phyloP scores from a whole-genome alignment of 805 yeast species.

The Barnettozyma populi region DNA sequence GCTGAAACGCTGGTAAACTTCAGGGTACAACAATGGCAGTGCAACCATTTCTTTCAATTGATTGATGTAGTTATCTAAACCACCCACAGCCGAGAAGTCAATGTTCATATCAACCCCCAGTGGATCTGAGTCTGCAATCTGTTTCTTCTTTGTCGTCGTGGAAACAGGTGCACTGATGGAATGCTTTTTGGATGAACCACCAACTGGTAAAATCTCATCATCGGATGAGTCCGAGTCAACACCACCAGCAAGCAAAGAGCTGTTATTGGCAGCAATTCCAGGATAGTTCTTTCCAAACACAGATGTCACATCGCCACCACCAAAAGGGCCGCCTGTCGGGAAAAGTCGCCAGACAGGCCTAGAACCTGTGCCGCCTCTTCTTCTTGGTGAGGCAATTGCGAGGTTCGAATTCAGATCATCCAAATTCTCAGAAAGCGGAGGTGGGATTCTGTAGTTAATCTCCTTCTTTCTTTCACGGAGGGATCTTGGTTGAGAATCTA shows the following conservation, averaged over 20 bases:
- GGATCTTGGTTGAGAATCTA: conserved; percentile 38
- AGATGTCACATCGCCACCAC: conserved; percentile 89
- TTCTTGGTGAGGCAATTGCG: conserved; percentile 25
- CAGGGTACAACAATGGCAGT: conserved; percentile 88
- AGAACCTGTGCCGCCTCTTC: conserved; percentile 33
- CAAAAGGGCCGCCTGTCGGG: conserved; percentile 96
- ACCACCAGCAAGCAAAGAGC: conserved; percentile 21
- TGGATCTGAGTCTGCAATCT: conserved; percentile 87
- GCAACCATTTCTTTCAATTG: conserved; percentile 97
- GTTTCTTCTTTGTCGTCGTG: conserved; percentile 38
- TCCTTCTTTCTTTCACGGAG: conserved; percentile 65
- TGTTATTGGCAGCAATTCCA: conserved; percentile 14
- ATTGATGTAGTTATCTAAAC: conserved; percentile 82
- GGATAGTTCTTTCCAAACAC: conserved; percentile 68
- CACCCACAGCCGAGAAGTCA: conserved; percentile 84
- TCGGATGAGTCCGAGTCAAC: conserved; percentile 60
- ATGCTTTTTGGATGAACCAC: conserved; percentile 31
- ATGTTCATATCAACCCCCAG: conserved; percentile 83
- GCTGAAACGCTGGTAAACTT: conserved; percentile 79
- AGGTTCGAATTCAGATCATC: conserved; percentile 20
- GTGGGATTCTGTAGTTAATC: conserved; percentile 78
- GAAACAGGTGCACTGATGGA: conserved; percentile 28
- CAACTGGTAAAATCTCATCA: conserved; percentile 49
- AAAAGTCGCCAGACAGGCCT: conserved; percentile 66
- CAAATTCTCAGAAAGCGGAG: conserved; percentile 51